These are phyloP conservation scores for Elymus sibiricus DNA, from an alignment of 176 grass and related monocot genomes.

Conservation along the genomic window DNA sequence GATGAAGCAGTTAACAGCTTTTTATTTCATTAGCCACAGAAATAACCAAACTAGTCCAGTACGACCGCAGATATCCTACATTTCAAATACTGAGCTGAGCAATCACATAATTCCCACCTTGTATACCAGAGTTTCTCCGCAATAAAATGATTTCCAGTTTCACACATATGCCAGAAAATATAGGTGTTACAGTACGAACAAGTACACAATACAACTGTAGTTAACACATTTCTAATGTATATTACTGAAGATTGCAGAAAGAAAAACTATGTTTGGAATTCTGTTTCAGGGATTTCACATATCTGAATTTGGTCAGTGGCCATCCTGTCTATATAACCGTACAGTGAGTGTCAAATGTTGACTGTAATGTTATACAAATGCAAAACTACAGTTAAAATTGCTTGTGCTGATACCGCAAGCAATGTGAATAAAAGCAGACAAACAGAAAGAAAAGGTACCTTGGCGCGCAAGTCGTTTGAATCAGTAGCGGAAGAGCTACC, in stretches of 20 bases:
- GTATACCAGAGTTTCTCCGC: neutral
- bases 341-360: neutral
- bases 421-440: neutral
- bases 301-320: neutral
- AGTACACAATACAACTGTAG: neutral
- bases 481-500: constrained; percentile 42
- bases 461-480: constrained; percentile 74
- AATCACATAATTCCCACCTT: neutral
- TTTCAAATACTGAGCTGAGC: neutral
- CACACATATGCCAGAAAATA: neutral
- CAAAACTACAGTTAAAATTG: neutral
- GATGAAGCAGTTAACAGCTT: neutral
- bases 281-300: neutral
- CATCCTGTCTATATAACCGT: neutral
- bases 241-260: neutral
- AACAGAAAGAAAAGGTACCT: constrained; percentile 27
- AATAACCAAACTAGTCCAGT: neutral
- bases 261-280: neutral
- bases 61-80: neutral
- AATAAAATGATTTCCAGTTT: neutral
- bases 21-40: neutral
- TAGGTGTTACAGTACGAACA: neutral
- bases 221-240: neutral
- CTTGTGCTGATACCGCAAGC: neutral
- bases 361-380: neutral